These are phyloP conservation scores for Komagataella populi DNA, from an alignment of 805 yeast genomes.

Conservation along the genomic window DNA sequence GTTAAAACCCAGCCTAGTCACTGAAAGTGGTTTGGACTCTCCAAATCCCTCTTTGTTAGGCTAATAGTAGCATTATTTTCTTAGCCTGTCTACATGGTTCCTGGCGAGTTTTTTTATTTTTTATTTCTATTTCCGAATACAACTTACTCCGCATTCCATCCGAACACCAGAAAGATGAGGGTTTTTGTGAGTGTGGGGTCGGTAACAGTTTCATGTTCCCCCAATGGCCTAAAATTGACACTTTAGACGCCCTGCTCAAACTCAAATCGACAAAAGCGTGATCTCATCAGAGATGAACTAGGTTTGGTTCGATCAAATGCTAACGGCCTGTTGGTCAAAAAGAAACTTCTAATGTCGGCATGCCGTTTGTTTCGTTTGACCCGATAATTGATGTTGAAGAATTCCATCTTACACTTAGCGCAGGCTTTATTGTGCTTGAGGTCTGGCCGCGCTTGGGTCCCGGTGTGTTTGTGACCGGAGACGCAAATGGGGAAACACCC, in stretches of 20 bases:
- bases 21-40: neutral
- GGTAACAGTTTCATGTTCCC: neutral
- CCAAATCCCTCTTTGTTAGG: neutral
- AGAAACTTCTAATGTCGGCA: neutral
- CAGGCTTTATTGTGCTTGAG: neutral
- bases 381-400: neutral
- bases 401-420: neutral
- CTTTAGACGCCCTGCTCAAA: neutral
- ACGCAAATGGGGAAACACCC: neutral
- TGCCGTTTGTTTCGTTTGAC: neutral
- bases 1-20: neutral
- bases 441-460: neutral
- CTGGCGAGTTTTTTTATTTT: neutral
- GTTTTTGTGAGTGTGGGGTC: neutral
- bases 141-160: neutral
- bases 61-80: neutral
- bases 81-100: neutral
- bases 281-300: neutral
- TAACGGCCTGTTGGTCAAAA: neutral
- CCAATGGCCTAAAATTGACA: neutral
- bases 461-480: neutral
- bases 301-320: neutral
- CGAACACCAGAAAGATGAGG: neutral
- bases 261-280: neutral
- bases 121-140: neutral